A percentile compares a stretch with the other conserved stretches of the same genome.
Conservation (phyloP, 441 rosid species). For the Syzygium malaccense region DNA sequence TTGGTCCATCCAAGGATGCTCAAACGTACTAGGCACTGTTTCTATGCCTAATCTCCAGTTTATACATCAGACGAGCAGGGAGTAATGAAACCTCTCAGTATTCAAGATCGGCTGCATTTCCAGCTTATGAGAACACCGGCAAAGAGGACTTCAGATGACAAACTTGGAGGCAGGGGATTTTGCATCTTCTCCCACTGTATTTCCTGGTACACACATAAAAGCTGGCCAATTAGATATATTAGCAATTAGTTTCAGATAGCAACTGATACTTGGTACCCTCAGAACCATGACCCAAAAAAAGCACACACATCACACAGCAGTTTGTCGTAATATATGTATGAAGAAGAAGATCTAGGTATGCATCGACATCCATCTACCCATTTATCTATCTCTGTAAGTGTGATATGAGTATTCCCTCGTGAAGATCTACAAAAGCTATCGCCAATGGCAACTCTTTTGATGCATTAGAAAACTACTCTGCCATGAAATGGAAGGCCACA, state of each 20-base stretch:
- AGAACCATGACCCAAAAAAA: neutral
- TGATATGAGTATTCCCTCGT: neutral
- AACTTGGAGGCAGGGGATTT: constrained; percentile 17
- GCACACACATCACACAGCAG: neutral
- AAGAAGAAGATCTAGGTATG: neutral
- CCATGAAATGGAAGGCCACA: neutral
- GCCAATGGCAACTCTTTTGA: neutral
- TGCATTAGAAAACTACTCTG: neutral
- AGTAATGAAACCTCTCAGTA: neutral
- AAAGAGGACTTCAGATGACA: constrained; percentile 9
- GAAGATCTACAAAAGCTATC: neutral
- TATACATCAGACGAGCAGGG: neutral
- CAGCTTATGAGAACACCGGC: neutral
- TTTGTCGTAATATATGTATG: neutral
- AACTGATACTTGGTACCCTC: neutral
- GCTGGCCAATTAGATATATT: neutral
- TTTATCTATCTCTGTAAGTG: neutral
- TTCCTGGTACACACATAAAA: constrained; percentile 23
- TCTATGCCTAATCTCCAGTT: neutral
- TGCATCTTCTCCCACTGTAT: constrained; percentile 7
- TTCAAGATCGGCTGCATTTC: neutral
- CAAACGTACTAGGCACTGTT: neutral
- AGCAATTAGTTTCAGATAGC: neutral
- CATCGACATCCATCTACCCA: neutral
- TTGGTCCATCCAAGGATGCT: neutral